A percentile compares a stretch with the other conserved stretches of the same genome.
phyloP scores from a whole-genome alignment of 1,284 basidiomycete genomes.

The Anthracocystis setariae region DNA sequence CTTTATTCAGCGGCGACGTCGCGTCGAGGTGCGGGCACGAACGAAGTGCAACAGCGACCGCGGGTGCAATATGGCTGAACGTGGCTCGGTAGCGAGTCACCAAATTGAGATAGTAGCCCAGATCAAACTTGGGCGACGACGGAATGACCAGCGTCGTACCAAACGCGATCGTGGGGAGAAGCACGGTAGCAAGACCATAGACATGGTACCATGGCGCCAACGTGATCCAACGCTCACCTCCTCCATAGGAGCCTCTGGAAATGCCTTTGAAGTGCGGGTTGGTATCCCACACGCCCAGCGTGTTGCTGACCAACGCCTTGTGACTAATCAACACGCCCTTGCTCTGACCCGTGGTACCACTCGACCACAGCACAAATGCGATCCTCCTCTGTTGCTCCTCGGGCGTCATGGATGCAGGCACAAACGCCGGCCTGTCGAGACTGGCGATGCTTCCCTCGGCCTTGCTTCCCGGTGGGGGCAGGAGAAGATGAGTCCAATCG shows the following conservation, averaged over 20 bases:
- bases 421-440: conserved; percentile 29
- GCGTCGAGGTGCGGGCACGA: conserved; percentile 62
- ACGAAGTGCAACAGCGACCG: conserved; percentile 68
- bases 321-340: conserved; percentile 68
- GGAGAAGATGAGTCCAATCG: conserved; percentile 52
- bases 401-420: conserved; percentile 28
- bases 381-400: conserved; percentile 49
- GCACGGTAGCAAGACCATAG: conserved; percentile 61
- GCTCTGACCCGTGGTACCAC: conserved; percentile 68
- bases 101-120: conserved; percentile 65
- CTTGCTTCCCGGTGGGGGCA: conserved; percentile 47
- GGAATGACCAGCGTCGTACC: conserved; percentile 68
- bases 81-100: conserved; percentile 66
- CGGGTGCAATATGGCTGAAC: conserved; percentile 69
- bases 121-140: conserved; percentile 62
- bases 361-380: conserved; percentile 66
- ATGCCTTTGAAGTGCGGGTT: conserved; percentile 42
- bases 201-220: conserved; percentile 68
- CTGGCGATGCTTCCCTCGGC: conserved; percentile 40
- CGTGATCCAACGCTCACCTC: conserved; percentile 63
- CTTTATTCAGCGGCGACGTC: conserved; percentile 27
- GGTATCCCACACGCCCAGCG: conserved; percentile 58
- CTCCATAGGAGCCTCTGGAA: conserved; percentile 28
- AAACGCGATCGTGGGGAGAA: conserved; percentile 61
- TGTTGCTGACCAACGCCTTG: conserved; percentile 59